Base-by-base conservation (phyloP, 495 filamentous ascomycete species). In the Aspergillus asperescens region DNA sequence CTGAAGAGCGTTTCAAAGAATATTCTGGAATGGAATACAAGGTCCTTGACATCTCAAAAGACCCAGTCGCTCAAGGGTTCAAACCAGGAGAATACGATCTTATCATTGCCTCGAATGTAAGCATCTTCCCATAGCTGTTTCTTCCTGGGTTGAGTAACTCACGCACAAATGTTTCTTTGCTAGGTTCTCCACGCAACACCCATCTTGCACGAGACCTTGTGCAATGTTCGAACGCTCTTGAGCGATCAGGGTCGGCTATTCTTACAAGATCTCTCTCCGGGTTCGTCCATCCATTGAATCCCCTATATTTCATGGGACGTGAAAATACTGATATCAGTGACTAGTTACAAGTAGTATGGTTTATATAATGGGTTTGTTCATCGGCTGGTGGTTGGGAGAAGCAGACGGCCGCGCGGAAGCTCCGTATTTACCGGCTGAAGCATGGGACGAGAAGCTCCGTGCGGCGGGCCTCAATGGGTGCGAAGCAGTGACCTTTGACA, bases 1-100 rank as follows among this genome's bases (percentile, higher is more conserved):
- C 77, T 0, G 50, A 60, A 40, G 67, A 79, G 41, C 62, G 67
- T 9, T 74, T 81, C 39, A 53, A 56, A 31, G 49, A 69, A 1
- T 58, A 54, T 5, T 52, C 50, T 0, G 63, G 65, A 29, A 73
- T 83, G 45, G 60, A 72, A 0, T 81, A 66, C 48, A 59, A 57
- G 31, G 52, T 58, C 4, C 53, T 81, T 0, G 71, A 59, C 29
- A 59, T 59, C 22, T 64, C 68, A 18, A 44, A 65, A 27, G 72
- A 79, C 47, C 76, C 75, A 0, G 18, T 56, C 0, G 48, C 62
- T 16, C 80, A 83, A 52, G 80, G 76, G 1, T 77, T 81, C 38
- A 58, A 73, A 15, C 32, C 48, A 1, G 66, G 55, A 3, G 52
- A 52, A 0, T 84, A 77, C 59, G 81, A 84, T 55, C 48, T 84